Conservation (phyloP, 2,329 filamentous ascomycete genomes). For the Thielaviopsis musarum region DNA sequence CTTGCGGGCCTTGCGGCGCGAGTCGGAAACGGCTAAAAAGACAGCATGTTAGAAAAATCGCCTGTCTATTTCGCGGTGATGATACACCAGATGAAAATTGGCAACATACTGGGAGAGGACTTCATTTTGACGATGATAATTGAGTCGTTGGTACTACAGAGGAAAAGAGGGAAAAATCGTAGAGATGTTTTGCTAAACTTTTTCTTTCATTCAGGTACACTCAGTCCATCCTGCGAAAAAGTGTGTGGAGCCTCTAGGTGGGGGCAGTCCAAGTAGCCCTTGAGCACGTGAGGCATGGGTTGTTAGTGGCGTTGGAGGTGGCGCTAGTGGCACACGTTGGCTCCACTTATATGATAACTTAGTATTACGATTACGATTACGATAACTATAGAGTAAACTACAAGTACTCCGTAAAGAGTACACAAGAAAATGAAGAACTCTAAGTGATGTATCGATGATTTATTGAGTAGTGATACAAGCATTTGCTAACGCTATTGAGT, state of each 20-base stretch:
- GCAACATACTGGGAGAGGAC: slow-evolving; percentile 10
- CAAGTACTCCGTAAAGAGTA: too few relatives aligned
- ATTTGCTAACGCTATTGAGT: neutral
- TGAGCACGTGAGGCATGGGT: slow-evolving; percentile 1
- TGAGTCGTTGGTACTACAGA: slow-evolving; percentile 9
- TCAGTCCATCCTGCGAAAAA: neutral
- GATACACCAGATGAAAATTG: neutral
- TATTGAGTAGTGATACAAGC: neutral
- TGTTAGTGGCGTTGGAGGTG: neutral
- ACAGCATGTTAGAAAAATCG: slow-evolving; percentile 6
- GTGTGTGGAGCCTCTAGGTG: slow-evolving; percentile 4
- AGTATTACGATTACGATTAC: too few relatives aligned
- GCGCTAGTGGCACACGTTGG: neutral
- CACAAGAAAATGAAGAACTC: too few relatives aligned
- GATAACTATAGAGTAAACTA: too few relatives aligned
- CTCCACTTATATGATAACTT: neutral
- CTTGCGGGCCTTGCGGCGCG: slow-evolving; percentile 97
- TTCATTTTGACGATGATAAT: slow-evolving; percentile 11
- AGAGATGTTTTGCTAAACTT: neutral
- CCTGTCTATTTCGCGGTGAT: neutral
- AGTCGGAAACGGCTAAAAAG: slow-evolving; percentile 46
- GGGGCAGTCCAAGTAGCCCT: slow-evolving; percentile 1
- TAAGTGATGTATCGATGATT: too few relatives aligned
- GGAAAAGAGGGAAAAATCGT: slow-evolving; percentile 3
- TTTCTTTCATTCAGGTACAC: slow-evolving; percentile 1